Evolutionary conservation across 768 basidiomycete species (phyloP), one percentile per base, ranked within the genome.

Genomic region (Strobilomyces confusus): DNA sequence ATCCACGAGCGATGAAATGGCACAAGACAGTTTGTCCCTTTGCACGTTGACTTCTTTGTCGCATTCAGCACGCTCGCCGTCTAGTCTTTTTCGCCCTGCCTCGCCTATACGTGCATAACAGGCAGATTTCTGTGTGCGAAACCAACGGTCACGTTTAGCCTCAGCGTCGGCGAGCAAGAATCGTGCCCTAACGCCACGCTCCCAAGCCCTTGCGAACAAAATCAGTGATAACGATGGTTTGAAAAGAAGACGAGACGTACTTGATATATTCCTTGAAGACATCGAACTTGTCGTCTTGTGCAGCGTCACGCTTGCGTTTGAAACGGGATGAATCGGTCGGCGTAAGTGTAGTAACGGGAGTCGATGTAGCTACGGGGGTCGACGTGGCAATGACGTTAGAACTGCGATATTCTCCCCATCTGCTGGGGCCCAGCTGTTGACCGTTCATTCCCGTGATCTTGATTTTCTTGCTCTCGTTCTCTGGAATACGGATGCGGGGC

Each of bases 241-340:
- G 36, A 23, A 20, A 25, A 36, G 2, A 32, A 38, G 30, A 42
- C 11, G 22, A 34, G 49, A 52, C 69, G 9, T 54, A 69, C 68
- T 60, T 69, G 47, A 66, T 17, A 45, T 66, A 68, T 51, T 70
- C 68, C 37, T 57, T 71, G 9, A 69, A 66, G 12, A 52, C 12
- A 9, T 66, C 63, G 22, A 47, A 5, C 38, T 62, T 65, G 2
- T 65, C 62, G 17, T 68, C 69, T 29, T 47, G 38, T 5, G 44
- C 53, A 34, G 14, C 41, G 23, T 56, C 68, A 5, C 48, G 59
- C 57, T 69, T 69, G 34, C 68, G 69, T 51, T 69, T 69, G 36
- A 33, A 50, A 29, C 56, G 58, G 33, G 41, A 26, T n/a, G 55
- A 20, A 33, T 66, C 57, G 22, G 52, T 57, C 23, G 63, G 55